Evolutionary conservation across 2,329 filamentous ascomycete species (phyloP).

Genomic region (Tympanopsis confertula): DNA sequence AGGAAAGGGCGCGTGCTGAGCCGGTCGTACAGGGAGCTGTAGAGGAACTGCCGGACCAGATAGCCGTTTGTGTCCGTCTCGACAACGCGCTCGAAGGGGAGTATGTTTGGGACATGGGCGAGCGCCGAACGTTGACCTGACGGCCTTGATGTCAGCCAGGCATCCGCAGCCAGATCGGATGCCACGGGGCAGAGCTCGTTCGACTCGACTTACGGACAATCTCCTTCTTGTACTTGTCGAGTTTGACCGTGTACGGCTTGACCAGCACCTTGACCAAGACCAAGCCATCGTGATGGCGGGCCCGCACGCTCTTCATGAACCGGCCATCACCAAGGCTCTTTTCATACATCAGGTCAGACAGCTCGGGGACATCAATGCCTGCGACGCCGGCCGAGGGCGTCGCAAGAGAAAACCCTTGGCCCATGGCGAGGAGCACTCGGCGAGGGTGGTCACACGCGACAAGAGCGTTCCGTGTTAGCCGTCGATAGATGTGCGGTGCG

Average conservation of each 20-base stretch:
- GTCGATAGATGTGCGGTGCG: too few relatives aligned
- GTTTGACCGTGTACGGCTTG: conserved; percentile 77
- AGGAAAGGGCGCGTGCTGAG: conserved; percentile 92
- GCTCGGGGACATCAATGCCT: conserved; percentile 85
- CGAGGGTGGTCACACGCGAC: too few relatives aligned
- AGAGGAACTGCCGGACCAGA: conserved; percentile 85
- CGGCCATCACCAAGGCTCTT: conserved; percentile 81
- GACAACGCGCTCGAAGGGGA: conserved; percentile 79
- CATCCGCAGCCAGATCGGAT: neutral
- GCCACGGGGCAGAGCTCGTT: conserved; percentile 2
- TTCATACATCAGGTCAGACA: conserved; percentile 83
- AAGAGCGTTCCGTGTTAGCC: too few relatives aligned
- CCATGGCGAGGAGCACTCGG: too few relatives aligned
- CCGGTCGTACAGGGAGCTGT: conserved; percentile 93
- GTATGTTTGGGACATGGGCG: conserved; percentile 75
- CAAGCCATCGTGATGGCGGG: conserved; percentile 77
- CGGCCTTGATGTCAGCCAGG: conserved; percentile 6
- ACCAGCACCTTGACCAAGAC: conserved; percentile 91
- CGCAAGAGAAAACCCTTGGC: conserved; percentile 89
- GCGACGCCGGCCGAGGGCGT: conserved; percentile 83
- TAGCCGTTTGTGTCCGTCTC: conserved; percentile 89
- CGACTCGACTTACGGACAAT: conserved; percentile 51
- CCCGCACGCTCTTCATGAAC: conserved; percentile 93
- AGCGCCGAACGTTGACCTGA: conserved; percentile 70
- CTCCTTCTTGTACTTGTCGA: conserved; percentile 66